Evolutionary conservation across 1,284 basidiomycete genomes (phyloP), one percentile per base, ranked within the genome.

Genomic region (Trichosporon faecale): DNA sequence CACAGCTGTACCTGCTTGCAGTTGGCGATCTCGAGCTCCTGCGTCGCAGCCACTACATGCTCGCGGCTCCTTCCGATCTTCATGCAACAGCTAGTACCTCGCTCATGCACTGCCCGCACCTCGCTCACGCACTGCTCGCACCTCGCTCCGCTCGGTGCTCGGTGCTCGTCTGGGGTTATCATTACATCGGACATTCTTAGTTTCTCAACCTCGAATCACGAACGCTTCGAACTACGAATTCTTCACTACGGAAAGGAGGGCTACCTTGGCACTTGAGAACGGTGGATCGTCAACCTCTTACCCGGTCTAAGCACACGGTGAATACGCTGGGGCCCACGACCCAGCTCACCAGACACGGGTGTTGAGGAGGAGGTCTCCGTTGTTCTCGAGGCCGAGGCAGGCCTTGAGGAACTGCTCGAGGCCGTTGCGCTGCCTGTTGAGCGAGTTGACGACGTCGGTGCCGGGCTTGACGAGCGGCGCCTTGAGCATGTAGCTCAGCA

Each of bases 401-500:
- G 94, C 94, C 88, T 83, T 83, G 71, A 83, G 74, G 76, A 83
- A 84, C 72, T 89, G 87, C 85, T 98, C 96, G 74, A 98, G 89
- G 23, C 93, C 96, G 73, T 94, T 93, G 80, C 95, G 90, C 87
- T 99, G 96, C 82, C 95, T 89, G 85, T 91, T 91, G 76, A 98
- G 88, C 78, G 91, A 92, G 89, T 99, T 99, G 85, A 98, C 91
- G 75, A 98, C 94, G 78, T 94, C 93, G 61, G 91, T 91, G 73
- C 88, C 95, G 74, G 94, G 95, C 88, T 98, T 98, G 86, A 97
- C 95, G 76, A 98, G 88, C 31, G 96, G 95, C 0, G 96, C 95
- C 88, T 98, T 96, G 85, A 96, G 91, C 94, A 96, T 96, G 88
- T 95, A 97, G 67, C 90, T 92, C 68, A 97, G 87, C 73, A 97